Percentiles rank a stretch among this genome's conserved stretches.
Conservation (phyloP, 2,329 filamentous ascomycete species). For the Phialophora expanda region DNA sequence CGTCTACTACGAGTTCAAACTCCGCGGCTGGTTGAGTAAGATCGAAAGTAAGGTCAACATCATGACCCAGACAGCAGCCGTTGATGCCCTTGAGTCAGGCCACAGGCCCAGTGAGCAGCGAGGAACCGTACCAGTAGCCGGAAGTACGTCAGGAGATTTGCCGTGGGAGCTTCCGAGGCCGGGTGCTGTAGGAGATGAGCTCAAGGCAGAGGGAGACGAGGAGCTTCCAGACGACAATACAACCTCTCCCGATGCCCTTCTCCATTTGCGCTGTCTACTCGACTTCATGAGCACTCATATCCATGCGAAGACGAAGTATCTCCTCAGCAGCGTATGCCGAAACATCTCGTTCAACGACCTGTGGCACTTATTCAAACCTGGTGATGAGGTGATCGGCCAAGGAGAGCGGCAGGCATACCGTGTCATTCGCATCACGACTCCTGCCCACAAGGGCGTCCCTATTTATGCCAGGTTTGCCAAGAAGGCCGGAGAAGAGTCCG, state of each 20-base stretch:
- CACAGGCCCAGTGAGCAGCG: not conserved
- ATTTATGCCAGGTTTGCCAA: too few species aligned
- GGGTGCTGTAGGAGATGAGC: not conserved
- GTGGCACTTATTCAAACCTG: slow-evolving; percentile 1
- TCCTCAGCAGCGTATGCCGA: too few species aligned
- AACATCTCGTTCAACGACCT: not conserved
- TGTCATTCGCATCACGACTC: not conserved
- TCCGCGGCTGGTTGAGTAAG: not conserved
- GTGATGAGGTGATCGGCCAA: not conserved
- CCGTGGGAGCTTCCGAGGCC: not conserved
- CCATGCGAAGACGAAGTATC: not conserved
- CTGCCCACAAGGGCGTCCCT: not conserved
- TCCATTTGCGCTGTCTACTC: not conserved
- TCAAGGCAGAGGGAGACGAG: not conserved
- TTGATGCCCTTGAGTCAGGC: too few species aligned
- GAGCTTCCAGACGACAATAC: not conserved
- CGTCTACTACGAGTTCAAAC: not conserved
- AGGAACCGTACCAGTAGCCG: not conserved
- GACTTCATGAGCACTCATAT: not conserved
- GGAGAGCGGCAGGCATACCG: not conserved
- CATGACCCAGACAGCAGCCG: too few species aligned
- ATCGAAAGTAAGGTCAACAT: not conserved
- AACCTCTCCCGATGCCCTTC: not conserved
- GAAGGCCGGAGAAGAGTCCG: not conserved
- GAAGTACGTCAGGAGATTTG: not conserved